Conservation (phyloP, 768 basidiomycete species). For the Termitomyces sp. region DNA sequence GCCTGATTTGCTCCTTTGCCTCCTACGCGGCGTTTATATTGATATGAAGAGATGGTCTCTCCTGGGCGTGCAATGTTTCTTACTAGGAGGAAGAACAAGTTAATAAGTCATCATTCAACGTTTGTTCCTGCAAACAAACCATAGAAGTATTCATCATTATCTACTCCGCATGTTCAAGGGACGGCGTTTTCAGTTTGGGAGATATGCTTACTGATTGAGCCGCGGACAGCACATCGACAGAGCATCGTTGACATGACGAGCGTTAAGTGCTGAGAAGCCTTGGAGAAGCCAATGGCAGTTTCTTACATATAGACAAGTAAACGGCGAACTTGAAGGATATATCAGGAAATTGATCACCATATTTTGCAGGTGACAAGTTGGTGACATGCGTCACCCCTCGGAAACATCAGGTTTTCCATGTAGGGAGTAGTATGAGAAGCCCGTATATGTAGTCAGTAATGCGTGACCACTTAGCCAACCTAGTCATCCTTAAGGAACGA, state of each 20-base stretch:
- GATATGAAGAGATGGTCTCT: conserved; percentile 51
- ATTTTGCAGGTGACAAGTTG: too few relatives aligned
- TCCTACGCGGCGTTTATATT: conserved; percentile 43
- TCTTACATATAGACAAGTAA: too few relatives aligned
- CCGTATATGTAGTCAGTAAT: too few relatives aligned
- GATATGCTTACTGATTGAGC: conserved; percentile 40
- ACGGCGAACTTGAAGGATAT: too few relatives aligned
- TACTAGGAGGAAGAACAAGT: conserved; percentile 25
- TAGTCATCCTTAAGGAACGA: too few relatives aligned
- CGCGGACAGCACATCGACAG: conserved; percentile 25
- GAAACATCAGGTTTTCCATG: too few relatives aligned
- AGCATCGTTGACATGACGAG: background rate
- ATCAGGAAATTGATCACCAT: too few relatives aligned
- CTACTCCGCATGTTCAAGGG: conserved; percentile 19
- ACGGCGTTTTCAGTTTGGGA: background rate
- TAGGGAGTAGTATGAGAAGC: too few relatives aligned
- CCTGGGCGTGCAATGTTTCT: conserved; percentile 48
- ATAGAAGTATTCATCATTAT: conserved; percentile 54
- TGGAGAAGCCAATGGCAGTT: too few relatives aligned
- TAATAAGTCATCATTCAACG: background rate
- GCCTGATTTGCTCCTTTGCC: conserved; percentile 67
- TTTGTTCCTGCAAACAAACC: conserved; percentile 23
- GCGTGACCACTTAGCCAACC: too few relatives aligned
- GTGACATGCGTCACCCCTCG: too few relatives aligned
- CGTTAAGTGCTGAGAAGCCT: too few relatives aligned